A percentile compares a stretch with the other conserved stretches of the same genome.
These are phyloP conservation scores for Ceratobasidium sp. DNA, from an alignment of 1,284 basidiomycete species.

Conservation along the genomic window DNA sequence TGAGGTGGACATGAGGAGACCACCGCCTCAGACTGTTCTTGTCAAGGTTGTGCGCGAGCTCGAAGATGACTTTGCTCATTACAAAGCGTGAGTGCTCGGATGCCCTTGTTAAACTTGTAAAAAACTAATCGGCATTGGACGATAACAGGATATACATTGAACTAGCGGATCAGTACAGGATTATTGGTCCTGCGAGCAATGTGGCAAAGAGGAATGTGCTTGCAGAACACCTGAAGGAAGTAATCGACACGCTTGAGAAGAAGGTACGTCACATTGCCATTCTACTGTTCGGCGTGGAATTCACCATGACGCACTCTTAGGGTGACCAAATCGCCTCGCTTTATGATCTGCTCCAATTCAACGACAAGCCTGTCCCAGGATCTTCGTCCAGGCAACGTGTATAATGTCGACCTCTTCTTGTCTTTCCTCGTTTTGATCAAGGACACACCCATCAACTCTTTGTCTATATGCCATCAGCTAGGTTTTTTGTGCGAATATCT, in stretches of 20 bases:
- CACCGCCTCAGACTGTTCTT: conserved; percentile 86
- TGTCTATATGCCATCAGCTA: not conserved
- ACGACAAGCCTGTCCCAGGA: conserved; percentile 59
- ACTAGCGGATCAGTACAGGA: conserved; percentile 88
- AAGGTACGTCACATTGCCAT: conserved; percentile 66
- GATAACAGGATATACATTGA: conserved; percentile 80
- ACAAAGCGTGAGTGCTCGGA: conserved; percentile 66
- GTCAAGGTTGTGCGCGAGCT: conserved; percentile 81
- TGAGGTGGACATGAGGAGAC: conserved; percentile 58
- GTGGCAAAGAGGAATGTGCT: conserved; percentile 81
- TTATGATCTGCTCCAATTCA: conserved; percentile 79
- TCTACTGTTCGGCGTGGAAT: not conserved
- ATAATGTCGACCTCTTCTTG: not conserved
- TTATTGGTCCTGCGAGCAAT: conserved; percentile 84
- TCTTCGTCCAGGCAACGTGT: conserved; percentile 25
- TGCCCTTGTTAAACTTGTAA: not conserved
- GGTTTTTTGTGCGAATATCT: not conserved
- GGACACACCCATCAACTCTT: conserved; percentile 2
- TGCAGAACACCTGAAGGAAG: conserved; percentile 85
- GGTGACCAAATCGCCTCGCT: conserved; percentile 89
- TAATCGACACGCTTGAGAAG: conserved; percentile 87
- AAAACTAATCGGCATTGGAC: conserved; percentile 43
- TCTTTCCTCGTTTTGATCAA: not conserved
- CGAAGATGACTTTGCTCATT: conserved; percentile 91
- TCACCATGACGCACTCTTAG: conserved; percentile 57